Conservation (phyloP, 495 filamentous ascomycete species). For the Aspergillus mulundensis region DNA sequence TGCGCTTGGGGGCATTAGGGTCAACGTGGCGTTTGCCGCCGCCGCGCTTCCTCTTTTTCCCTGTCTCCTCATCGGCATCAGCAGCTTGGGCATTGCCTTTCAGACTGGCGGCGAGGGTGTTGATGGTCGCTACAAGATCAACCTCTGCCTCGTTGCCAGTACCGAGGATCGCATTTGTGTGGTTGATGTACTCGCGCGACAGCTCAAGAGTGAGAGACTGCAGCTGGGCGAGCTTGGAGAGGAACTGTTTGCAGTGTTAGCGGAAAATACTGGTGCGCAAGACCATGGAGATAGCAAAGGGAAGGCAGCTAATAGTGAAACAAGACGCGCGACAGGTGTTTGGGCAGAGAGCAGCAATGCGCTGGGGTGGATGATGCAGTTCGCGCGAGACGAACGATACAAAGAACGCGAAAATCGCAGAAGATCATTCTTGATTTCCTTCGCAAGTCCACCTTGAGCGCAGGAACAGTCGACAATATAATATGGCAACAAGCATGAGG, state of each 20-base stretch:
- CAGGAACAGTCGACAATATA: neutral
- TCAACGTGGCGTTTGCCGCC: conserved; percentile 69
- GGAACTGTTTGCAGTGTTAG: conserved; percentile 52
- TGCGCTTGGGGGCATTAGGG: conserved; percentile 90
- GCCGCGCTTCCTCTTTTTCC: conserved; percentile 68
- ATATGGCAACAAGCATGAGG: neutral
- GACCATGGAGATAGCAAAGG: neutral
- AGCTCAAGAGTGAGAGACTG: conserved; percentile 69
- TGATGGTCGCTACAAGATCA: conserved; percentile 44
- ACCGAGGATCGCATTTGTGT: conserved; percentile 73
- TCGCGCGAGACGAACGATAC: neutral
- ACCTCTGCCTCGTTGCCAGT: conserved; percentile 46
- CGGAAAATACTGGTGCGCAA: neutral
- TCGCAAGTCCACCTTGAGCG: neutral
- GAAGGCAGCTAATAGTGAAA: neutral
- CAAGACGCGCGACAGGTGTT: conserved; percentile 7
- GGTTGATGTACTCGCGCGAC: conserved; percentile 73
- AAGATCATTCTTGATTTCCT: neutral
- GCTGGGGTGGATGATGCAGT: conserved; percentile 10
- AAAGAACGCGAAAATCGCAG: neutral
- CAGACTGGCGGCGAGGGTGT: conserved; percentile 43
- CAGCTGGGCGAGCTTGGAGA: conserved; percentile 66
- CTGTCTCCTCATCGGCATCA: conserved; percentile 45
- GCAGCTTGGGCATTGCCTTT: conserved; percentile 41
- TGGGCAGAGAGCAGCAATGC: conserved; percentile 8